phyloP scores from a whole-genome alignment of 2,329 filamentous ascomycete species.

The Tympanopsis confertula region DNA sequence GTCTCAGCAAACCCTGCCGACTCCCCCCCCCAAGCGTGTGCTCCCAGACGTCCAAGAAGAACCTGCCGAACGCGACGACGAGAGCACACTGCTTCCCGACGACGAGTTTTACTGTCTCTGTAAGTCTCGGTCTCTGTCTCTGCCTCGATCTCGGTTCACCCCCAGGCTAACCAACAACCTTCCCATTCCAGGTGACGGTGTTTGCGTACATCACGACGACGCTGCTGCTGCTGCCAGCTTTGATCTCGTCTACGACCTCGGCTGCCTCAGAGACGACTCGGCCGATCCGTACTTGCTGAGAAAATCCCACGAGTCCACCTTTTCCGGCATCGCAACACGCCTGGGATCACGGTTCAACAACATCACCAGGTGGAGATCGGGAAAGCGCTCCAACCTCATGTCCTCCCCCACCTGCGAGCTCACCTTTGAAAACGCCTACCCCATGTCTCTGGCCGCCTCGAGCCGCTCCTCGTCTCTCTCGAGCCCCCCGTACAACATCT shows the following conservation, averaged over 20 bases:
- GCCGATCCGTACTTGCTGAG: constrained; percentile 31
- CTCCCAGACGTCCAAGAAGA: constrained; percentile 81
- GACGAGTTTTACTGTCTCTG: constrained; percentile 53
- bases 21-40: constrained; percentile 44
- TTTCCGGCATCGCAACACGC: constrained; percentile 51
- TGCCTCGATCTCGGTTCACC: background rate
- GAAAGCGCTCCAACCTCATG: constrained; percentile 29
- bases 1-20: constrained; percentile 39
- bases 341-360: constrained; percentile 50
- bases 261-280: constrained; percentile 44
- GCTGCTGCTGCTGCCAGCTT: constrained; percentile 28
- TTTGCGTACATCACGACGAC: constrained; percentile 43
- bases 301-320: constrained; percentile 48
- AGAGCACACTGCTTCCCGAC: constrained; percentile 35
- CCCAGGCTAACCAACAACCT: constrained; percentile 1
- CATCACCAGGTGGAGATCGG: constrained; percentile 36
- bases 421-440: constrained; percentile 65
- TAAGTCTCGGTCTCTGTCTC: constrained; percentile 32
- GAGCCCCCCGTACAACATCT: constrained; percentile 34
- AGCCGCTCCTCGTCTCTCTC: constrained; percentile 73
- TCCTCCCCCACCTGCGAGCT: constrained; percentile 67
- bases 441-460: constrained; percentile 53
- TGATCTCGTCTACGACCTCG: constrained; percentile 53
- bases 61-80: constrained; percentile 57
- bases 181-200: constrained; percentile 39